phyloP scores from a whole-genome alignment of 1,284 basidiomycete genomes.

The Moesziomyces globuligerus region DNA sequence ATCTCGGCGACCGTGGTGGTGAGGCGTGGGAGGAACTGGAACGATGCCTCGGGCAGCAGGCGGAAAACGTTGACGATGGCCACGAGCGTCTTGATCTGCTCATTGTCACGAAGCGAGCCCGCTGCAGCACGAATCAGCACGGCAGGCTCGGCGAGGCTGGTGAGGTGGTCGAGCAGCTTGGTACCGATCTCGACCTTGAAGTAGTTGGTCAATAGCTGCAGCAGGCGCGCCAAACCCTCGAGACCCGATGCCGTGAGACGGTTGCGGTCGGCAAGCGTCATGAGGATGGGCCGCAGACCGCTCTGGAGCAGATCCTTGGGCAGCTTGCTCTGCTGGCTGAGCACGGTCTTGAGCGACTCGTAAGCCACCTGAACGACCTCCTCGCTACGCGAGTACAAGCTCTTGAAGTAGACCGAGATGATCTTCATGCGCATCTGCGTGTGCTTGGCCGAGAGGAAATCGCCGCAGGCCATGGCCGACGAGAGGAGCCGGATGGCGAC shows the following conservation, averaged over 20 bases:
- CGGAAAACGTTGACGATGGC: constrained; percentile 97
- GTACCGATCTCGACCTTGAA: constrained; percentile 99
- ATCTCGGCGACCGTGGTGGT: constrained; percentile 91
- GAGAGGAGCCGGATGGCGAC: constrained; percentile 93
- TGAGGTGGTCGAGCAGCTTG: constrained; percentile 88
- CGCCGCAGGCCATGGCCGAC: constrained; percentile 91
- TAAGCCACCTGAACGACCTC: constrained; percentile 97
- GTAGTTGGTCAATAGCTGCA: constrained; percentile 96
- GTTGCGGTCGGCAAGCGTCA: constrained; percentile 97
- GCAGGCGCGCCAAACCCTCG: constrained; percentile 89
- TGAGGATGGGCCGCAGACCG: constrained; percentile 92
- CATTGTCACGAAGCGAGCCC: constrained; percentile 76
- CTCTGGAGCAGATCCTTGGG: constrained; percentile 96
- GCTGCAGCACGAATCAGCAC: constrained; percentile 57
- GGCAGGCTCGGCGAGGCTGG: constrained; percentile 57
- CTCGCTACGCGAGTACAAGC: constrained; percentile 89
- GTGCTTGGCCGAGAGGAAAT: constrained; percentile 73
- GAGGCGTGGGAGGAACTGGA: constrained; percentile 88
- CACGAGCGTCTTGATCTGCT: constrained; percentile 90
- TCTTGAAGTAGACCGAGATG: constrained; percentile 97
- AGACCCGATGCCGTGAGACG: constrained; percentile 92
- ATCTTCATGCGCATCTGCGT: constrained; percentile 75
- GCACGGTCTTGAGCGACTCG: constrained; percentile 87
- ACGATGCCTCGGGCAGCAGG: constrained; percentile 84
- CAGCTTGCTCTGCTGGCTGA: constrained; percentile 85